Evolutionary conservation across 441 rosid genomes (phyloP), one percentile per base, ranked within the genome.

Genomic region (Arabidopsis lyrata): DNA sequence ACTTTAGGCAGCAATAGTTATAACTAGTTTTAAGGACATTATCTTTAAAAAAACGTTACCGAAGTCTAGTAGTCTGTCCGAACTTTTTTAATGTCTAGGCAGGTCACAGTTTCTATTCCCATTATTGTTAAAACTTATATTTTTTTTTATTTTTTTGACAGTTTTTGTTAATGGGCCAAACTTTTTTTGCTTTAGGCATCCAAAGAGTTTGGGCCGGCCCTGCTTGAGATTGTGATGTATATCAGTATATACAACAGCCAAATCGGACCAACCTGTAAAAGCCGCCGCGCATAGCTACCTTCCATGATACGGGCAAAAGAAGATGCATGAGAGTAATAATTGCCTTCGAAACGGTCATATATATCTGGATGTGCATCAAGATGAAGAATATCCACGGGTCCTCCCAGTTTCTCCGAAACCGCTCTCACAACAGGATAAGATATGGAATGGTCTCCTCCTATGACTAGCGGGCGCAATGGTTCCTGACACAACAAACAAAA

Each of bases 371-470:
- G 99, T 15, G 99, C 97, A 83, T 95, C 99, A 42, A 95, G 83
- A 83, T 95, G 99, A 78, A 95, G 92, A 68, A 95, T 82, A 80
- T 95, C 99, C 32, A 95, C 87, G 44, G 97, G 97, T 56, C 99
- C 99, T 29, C 97, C 99, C 65, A 95, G 93, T 84, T 90, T 95
- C 83, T 90, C 93, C 31, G 97, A 92, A 55, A 95, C 90, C 2
- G 97, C 99, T 83, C 99, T 84, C 38, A 95, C 85, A 59, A 92
- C 99, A 8, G 99, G 97, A 83, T 66, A 95, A 48, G 97, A 87
- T 80, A 95, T 95, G 1, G 97, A 95, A 82, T 95, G 99, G 68
- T 95, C 99, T 60, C 99, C 99, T n/a, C 99, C 99, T 82, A 95
- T 81, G 65, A 95, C 94, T 59, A 92, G 81, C 0, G 97, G 99